Percentiles rank a stretch among this genome's conserved stretches.
Evolutionary conservation across 1,284 basidiomycete species (phyloP).

Genomic region (Ustilago esculenta): DNA sequence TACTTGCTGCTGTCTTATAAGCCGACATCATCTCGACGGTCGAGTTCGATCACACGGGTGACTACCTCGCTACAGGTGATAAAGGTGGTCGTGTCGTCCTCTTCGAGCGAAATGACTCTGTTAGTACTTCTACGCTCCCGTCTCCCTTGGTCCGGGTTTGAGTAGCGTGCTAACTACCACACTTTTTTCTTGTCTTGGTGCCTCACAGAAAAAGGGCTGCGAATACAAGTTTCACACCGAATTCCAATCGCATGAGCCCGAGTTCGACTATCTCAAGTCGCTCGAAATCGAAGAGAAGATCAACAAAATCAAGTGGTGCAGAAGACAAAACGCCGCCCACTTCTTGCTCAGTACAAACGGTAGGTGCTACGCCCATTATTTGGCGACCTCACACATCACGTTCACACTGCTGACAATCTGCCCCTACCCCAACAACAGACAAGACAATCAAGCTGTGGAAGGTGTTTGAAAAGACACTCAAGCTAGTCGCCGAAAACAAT

Average conservation of each 20-base stretch:
- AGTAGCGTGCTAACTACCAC: too few relatives aligned
- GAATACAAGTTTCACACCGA: constrained; percentile 99
- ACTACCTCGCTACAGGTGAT: constrained; percentile 99
- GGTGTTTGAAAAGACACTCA: constrained; percentile 96
- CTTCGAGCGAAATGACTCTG: constrained; percentile 97
- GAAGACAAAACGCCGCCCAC: constrained; percentile 95
- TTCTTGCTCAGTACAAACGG: constrained; percentile 93
- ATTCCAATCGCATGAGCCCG: constrained; percentile 99
- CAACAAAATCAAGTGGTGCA: constrained; percentile 99
- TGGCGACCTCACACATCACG: too few relatives aligned
- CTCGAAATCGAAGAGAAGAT: constrained; percentile 99
- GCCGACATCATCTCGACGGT: constrained; percentile 82
- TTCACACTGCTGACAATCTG: too few relatives aligned
- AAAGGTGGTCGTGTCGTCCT: constrained; percentile 97
- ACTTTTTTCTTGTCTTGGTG: too few relatives aligned
- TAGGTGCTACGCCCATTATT: constrained; percentile 38
- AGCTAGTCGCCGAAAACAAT: constrained; percentile 96
- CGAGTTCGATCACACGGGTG: constrained; percentile 99
- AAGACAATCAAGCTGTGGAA: constrained; percentile 99
- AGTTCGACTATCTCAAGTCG: constrained; percentile 99
- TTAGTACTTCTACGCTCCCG: constrained; percentile 70
- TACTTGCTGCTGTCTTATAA: too few relatives aligned
- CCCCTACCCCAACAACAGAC: too few relatives aligned
- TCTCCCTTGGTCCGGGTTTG: background rate
- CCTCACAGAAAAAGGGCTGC: constrained; percentile 89